These are phyloP conservation scores for Bisporella sp. DNA, from an alignment of 2,329 filamentous ascomycete genomes.

Conservation along the genomic window DNA sequence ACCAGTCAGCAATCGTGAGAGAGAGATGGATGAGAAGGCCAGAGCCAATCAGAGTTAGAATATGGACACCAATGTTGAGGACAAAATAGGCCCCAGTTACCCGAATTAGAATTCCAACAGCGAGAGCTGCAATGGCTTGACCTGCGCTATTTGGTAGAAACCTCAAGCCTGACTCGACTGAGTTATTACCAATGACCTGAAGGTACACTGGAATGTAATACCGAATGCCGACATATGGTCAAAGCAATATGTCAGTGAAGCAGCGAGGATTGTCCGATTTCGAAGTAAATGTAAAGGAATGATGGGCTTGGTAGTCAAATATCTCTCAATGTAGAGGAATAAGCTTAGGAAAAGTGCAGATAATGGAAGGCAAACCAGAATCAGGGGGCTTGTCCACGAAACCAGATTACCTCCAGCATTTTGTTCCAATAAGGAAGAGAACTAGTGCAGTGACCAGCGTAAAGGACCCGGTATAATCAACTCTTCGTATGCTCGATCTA, in stretches of 20 bases:
- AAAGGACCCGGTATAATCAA: constrained; percentile 66
- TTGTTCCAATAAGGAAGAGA: constrained; percentile 63
- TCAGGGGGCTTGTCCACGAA: constrained; percentile 47
- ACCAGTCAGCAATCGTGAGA: constrained; percentile 45
- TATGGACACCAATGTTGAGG: constrained; percentile 47
- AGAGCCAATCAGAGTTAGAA: constrained; percentile 37
- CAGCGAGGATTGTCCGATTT: constrained; percentile 55
- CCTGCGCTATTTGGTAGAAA: constrained; percentile 59
- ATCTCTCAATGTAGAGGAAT: constrained; percentile 49
- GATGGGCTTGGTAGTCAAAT: constrained; percentile 41
- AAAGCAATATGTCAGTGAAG: constrained; percentile 67
- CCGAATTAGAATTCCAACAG: constrained; percentile 58
- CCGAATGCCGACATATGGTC: constrained; percentile 47
- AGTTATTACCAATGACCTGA: constrained; percentile 57
- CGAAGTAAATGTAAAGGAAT: constrained; percentile 57
- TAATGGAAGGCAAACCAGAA: constrained; percentile 30
- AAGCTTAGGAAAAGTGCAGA: constrained; percentile 35
- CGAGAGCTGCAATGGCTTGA: constrained; percentile 52
- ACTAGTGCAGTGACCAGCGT: constrained; percentile 59
- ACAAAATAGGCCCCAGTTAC: constrained; percentile 63
- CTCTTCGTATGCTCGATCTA: constrained; percentile 37
- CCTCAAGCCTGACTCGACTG: constrained; percentile 54
- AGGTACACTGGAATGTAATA: constrained; percentile 74
- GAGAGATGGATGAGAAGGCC: constrained; percentile 45
- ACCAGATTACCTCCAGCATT: constrained; percentile 51